A percentile compares a stretch with the other conserved stretches of the same genome.
phyloP scores from a whole-genome alignment of 176 grass and related monocot species.

The Bolboschoenus planiculmis region DNA sequence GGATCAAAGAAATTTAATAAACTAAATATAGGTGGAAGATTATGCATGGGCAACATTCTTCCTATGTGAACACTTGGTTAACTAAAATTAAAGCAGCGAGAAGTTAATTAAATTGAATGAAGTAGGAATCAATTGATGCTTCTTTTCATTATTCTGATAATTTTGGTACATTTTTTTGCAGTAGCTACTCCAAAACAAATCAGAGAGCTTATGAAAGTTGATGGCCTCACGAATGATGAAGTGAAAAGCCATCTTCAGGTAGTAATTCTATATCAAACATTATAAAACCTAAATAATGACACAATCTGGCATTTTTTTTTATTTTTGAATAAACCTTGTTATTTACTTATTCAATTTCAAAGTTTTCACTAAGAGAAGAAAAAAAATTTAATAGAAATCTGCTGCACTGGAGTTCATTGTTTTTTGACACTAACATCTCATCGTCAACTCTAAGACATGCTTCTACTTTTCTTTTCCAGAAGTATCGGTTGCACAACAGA shows the following conservation, averaged over 20 bases:
- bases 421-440: neutral
- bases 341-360: neutral
- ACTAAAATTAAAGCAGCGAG: neutral
- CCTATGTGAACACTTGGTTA: neutral
- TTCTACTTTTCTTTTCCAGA: slow-evolving; percentile 48
- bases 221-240: slow-evolving; percentile 98
- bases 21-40: neutral
- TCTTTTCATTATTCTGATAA: neutral
- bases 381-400: neutral
- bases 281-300: neutral
- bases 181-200: slow-evolving; percentile 97
- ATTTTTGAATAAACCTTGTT: too few species aligned
- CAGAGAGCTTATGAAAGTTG: slow-evolving; percentile 94
- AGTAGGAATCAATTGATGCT: neutral
- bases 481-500: slow-evolving; percentile 81
- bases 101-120: neutral
- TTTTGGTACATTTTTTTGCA: slow-evolving; percentile 25
- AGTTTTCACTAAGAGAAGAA: neutral
- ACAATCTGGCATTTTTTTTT: neutral
- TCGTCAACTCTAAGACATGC: slow-evolving; percentile 15
- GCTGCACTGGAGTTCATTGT: neutral
- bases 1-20: neutral
- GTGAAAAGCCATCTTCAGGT: slow-evolving; percentile 99
- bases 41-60: neutral
- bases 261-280: neutral